Percentiles rank a stretch among this genome's conserved stretches.
Evolutionary conservation across 1,139 yeast genomes (phyloP).

Genomic region (Hyphopichia khmerensis): DNA sequence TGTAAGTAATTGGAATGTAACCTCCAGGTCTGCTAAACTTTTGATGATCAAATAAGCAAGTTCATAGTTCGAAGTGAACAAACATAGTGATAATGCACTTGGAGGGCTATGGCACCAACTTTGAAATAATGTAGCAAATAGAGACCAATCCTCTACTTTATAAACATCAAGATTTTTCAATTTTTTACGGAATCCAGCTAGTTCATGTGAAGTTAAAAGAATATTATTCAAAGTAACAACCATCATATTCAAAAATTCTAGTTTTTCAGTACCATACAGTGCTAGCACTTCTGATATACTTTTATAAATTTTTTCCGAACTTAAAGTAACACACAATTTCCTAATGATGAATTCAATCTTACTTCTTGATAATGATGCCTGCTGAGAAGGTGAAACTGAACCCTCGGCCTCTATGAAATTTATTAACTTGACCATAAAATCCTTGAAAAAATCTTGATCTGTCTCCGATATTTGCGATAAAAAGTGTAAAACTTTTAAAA

Average conservation of each 20-base stretch:
- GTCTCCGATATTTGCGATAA: constrained; percentile 81
- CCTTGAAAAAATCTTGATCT: constrained; percentile 74
- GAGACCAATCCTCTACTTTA: constrained; percentile 60
- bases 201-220: constrained; percentile 83
- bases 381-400: constrained; percentile 7
- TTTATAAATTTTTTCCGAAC: constrained; percentile 80
- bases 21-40: constrained; percentile 71
- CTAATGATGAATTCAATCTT: constrained; percentile 85
- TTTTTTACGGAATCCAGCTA: constrained; percentile 66
- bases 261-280: constrained; percentile 56
- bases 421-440: constrained; percentile 72
- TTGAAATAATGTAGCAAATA: constrained; percentile 76
- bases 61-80: constrained; percentile 86
- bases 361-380: constrained; percentile 42
- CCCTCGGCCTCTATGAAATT: constrained; percentile 57
- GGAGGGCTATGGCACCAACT: constrained; percentile 95
- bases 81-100: constrained; percentile 81
- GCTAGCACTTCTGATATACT: constrained; percentile 73
- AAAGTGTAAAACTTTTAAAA: constrained; percentile 71
- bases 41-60: constrained; percentile 81
- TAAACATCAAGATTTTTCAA: constrained; percentile 50
- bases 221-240: constrained; percentile 87
- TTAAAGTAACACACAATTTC: constrained; percentile 76
- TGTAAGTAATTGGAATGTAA: constrained; percentile 65
- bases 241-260: constrained; percentile 75